Conservation (phyloP, 2,329 filamentous ascomycete species). For the Xylaria sp. region DNA sequence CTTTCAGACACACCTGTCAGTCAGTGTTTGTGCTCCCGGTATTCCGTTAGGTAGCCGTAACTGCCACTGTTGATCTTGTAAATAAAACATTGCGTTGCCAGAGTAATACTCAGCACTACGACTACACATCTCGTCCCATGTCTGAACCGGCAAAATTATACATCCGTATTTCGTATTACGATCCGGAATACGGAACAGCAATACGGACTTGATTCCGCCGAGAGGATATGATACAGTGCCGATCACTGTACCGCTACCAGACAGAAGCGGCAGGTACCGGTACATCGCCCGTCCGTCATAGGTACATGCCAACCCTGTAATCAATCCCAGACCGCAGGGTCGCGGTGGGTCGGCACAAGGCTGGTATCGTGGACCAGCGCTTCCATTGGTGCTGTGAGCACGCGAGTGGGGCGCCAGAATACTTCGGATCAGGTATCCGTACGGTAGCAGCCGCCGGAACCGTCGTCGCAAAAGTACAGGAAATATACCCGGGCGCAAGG, state of each 20-base stretch:
- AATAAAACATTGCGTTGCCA: too few relatives aligned
- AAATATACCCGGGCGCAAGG: neutral
- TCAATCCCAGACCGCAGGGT: constrained; percentile 1
- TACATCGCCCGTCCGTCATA: neutral
- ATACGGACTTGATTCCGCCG: too few relatives aligned
- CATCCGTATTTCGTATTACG: too few relatives aligned
- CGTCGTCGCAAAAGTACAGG: neutral
- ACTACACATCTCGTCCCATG: too few relatives aligned
- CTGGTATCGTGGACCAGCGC: neutral
- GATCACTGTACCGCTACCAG: neutral
- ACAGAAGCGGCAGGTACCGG: neutral
- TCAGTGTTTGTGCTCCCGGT: neutral
- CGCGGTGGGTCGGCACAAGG: neutral
- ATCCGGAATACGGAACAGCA: too few relatives aligned
- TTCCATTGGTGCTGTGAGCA: neutral
- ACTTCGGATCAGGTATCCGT: neutral
- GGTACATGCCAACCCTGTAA: neutral
- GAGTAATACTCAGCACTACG: too few relatives aligned
- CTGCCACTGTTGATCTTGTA: too few relatives aligned
- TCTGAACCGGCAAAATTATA: too few relatives aligned
- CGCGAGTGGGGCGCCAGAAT: neutral
- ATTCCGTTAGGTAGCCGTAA: too few relatives aligned
- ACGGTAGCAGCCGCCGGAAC: neutral
- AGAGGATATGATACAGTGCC: neutral
- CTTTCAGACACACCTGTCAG: neutral